Evolutionary conservation across 306 rosid species (phyloP), one percentile per base, ranked within the genome.

Genomic region (Medicago ruthenica): DNA sequence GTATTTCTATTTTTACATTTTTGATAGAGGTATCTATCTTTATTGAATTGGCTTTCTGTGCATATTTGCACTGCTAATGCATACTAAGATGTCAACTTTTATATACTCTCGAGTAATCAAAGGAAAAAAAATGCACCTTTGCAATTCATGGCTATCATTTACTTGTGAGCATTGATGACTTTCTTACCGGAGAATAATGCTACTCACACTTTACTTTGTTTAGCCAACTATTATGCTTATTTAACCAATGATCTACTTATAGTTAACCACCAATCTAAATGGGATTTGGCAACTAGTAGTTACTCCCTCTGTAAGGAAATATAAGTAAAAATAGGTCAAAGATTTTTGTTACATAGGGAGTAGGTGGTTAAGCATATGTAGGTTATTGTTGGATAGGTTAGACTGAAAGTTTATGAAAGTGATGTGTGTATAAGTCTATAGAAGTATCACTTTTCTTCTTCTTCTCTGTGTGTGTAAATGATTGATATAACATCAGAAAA

Each of bases 131-230:
- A 63, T 39, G 27, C 62, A 55, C 57, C 20, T 37, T n/a, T 78
- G 60, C 16, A 41, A 34, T 63, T 14, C 9, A 59, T 50, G 60
- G 80, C 70, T 50, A 24, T 45, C 48, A 17, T 16, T 12, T 47
- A 7, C 60, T 39, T 37, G 22, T 16, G 72, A 67, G 37, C 57
- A 67, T 21, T 16, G 42, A 47, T 45, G 57, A 15, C 37, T 16
- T 68, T 24, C 57, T 65, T 73, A 67, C 6, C 9, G 22, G 44
- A 48, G 21, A 57, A 45, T 21, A 47, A 34, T 45, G 58, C 60
- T 22, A 50, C 47, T 58, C 55, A 54, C 11, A 22, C 58, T 63
- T 72, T 70, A 79, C 50, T 79, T 69, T 65, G 74, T 14, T 73
- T 73, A 62, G 16, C 77, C 45, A 62, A 45, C 41, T 42, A 55